Evolutionary conservation across 2,329 filamentous ascomycete species (phyloP), one percentile per base, ranked within the genome.

Genomic region (Camillea tinctor): DNA sequence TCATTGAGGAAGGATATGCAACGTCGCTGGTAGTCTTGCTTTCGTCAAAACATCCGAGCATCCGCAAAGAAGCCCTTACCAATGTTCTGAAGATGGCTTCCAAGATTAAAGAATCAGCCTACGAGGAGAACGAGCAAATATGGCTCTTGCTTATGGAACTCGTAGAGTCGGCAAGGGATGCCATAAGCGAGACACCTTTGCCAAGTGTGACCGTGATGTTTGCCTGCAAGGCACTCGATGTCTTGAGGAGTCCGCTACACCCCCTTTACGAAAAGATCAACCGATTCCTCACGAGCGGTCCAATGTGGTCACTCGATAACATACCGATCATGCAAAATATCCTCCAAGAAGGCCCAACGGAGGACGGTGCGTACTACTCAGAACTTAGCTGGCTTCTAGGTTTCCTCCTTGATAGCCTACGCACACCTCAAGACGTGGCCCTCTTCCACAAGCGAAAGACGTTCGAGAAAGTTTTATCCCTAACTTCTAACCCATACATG

Each of bases 241-340:
- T 96, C 17, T 77, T 96, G 52, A 84, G 82, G 21, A 88, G 92
- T 62, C 94, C 94, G 0, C 81, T 92, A 17, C 92, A 96, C 71
- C 86, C 85, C 61, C 84, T 97, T 44, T 98, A 97, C 73, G 85
- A 87, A 60, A 97, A 97, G 72, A 79, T 95, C 75, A 97, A 96
- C 77, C 81, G 83, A 5, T 97, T 93, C 73, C 84, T 98, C 40
- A 91, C 91, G 21, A 87, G 87, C 55, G 85, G 87, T 0, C 93
- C 94, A 0, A 75, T 81, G 22, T 98, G 94, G 94, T 82, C 88
- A 13, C 71, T 88, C 19, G 85, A 91, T 60, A 88, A 86, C 70
- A 85, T 95, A 22, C 84, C 95, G 7, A 80, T 94, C n/a, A 85
- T 86, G 22, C 81, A 85, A 66, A 81, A 84, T 63, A 79, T 89